Percentiles rank a stretch among this genome's conserved stretches.
phyloP scores from a whole-genome alignment of 441 rosid species.

The Francoa sonchifolia region DNA sequence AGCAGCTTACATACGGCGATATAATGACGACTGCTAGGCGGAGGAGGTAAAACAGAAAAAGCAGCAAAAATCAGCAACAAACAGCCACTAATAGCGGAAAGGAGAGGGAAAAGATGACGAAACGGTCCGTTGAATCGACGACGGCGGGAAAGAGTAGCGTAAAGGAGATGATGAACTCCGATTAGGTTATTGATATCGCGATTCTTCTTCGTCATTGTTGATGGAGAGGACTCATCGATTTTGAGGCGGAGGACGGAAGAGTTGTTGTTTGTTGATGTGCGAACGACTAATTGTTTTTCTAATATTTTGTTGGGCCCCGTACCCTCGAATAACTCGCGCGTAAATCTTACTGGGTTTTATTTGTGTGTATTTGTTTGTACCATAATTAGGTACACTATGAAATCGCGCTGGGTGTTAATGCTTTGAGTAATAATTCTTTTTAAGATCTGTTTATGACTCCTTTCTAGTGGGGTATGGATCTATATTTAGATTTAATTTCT shows the following conservation, averaged over 20 bases:
- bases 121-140: background rate
- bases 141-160: background rate
- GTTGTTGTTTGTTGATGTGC: background rate
- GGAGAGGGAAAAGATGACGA: slow-evolving; percentile 4
- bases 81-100: slow-evolving; percentile 10
- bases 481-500: no score
- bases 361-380: background rate
- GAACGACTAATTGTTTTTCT: no score
- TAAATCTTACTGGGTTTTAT: background rate
- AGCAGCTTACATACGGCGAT: background rate
- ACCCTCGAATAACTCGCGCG: slow-evolving; percentile 1
- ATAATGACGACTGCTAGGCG: slow-evolving; percentile 6
- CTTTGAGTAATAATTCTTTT: no score
- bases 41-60: slow-evolving; percentile 13
- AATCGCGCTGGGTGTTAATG: no score
- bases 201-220: background rate
- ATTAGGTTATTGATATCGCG: background rate
- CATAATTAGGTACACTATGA: no score
- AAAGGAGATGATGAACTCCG: background rate
- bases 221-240: background rate
- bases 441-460: no score
- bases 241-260: background rate
- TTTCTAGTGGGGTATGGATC: no score
- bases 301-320: background rate
- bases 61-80: slow-evolving; percentile 8